phyloP scores from a whole-genome alignment of 2,329 filamentous ascomycete species.

The Aureobasidium sp. region DNA sequence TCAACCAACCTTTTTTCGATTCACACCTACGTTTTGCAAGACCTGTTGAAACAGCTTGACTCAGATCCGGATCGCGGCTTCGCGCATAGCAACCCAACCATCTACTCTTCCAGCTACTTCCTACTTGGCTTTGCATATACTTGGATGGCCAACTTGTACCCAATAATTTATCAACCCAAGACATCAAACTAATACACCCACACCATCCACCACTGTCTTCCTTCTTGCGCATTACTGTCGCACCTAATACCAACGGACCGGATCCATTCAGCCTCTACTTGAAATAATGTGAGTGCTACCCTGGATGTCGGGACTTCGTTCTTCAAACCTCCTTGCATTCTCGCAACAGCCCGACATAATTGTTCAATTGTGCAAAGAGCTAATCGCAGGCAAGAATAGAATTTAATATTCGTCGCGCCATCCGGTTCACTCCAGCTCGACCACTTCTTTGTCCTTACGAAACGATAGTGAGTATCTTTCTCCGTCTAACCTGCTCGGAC shows the following conservation, averaged over 20 bases:
- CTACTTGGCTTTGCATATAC: slow-evolving; percentile 15
- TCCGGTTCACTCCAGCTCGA: slow-evolving; percentile 16
- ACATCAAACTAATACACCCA: slow-evolving; percentile 17
- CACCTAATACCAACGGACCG: slow-evolving; percentile 16
- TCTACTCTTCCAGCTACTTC: slow-evolving; percentile 13
- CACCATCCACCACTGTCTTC: slow-evolving; percentile 10
- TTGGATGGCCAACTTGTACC: slow-evolving; percentile 9
- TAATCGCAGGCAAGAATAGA: slow-evolving; percentile 7
- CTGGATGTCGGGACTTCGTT: slow-evolving; percentile 13
- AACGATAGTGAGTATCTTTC: slow-evolving; percentile 15
- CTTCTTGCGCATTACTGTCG: slow-evolving; percentile 15
- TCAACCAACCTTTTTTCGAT: slow-evolving; percentile 3
- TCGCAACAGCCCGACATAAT: slow-evolving; percentile 4
- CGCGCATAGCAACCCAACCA: slow-evolving; percentile 11
- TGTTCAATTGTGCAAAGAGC: slow-evolving; percentile 6
- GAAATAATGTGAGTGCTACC: slow-evolving; percentile 16
- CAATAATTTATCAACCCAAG: slow-evolving; percentile 12
- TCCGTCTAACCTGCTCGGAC: not conserved
- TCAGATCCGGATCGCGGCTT: slow-evolving; percentile 15
- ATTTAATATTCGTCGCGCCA: slow-evolving; percentile 13
- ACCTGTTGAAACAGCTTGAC: slow-evolving; percentile 17
- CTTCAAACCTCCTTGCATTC: slow-evolving; percentile 13
- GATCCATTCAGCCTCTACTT: slow-evolving; percentile 14
- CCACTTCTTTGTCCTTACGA: slow-evolving; percentile 10
- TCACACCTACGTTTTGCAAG: slow-evolving; percentile 13